phyloP scores from a whole-genome alignment of 2,329 filamentous ascomycete genomes.

The Scorias spongiosa region DNA sequence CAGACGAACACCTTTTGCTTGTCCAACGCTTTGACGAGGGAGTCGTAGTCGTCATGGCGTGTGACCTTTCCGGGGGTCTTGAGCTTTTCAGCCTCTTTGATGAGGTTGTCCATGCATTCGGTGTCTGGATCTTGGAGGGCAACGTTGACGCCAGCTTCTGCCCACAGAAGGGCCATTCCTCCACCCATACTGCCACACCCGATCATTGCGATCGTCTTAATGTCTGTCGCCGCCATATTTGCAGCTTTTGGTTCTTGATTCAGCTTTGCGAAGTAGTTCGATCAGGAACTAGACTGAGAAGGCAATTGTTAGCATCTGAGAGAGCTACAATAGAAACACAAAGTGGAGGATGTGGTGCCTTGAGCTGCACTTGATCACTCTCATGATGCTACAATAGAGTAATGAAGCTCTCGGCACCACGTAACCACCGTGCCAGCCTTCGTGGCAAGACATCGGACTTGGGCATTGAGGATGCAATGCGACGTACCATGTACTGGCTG shows the following conservation, averaged over 20 bases:
- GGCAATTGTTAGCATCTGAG: not conserved
- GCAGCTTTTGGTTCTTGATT: conserved; percentile 2
- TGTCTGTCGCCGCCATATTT: conserved; percentile 9
- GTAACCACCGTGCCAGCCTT: too few species aligned
- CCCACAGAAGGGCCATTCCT: conserved; percentile 43
- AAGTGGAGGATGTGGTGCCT: too few species aligned
- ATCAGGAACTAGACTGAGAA: not conserved
- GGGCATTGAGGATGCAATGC: too few species aligned
- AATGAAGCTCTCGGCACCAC: too few species aligned
- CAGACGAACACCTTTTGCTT: conserved; percentile 24
- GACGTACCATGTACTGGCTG: too few species aligned
- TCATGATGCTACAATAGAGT: too few species aligned
- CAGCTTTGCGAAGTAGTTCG: not conserved
- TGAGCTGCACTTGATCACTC: too few species aligned
- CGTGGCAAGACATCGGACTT: too few species aligned
- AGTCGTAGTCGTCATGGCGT: conserved; percentile 33
- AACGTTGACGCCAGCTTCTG: conserved; percentile 41
- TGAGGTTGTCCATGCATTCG: conserved; percentile 31
- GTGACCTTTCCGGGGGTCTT: conserved; percentile 18
- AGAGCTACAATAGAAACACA: too few species aligned
- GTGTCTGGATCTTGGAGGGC: conserved; percentile 39
- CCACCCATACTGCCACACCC: conserved; percentile 46
- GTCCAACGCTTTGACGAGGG: conserved; percentile 34
- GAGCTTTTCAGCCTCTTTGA: conserved; percentile 24
- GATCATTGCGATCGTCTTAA: conserved; percentile 37